phyloP scores from a whole-genome alignment of 148 eudicot genomes.

The Chenopodium berlandieri region DNA sequence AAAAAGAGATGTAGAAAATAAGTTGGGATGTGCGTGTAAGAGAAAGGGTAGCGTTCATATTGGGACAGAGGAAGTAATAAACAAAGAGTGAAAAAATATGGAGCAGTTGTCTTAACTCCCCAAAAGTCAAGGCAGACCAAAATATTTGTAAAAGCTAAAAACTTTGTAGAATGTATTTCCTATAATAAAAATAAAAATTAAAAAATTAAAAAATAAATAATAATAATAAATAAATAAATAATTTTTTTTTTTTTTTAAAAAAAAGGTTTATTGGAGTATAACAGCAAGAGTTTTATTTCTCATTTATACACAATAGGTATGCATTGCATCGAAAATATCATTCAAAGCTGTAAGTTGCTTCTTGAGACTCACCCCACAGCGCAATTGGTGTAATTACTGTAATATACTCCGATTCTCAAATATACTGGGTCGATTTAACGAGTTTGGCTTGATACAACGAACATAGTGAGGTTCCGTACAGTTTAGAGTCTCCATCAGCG shows the following conservation, averaged over 20 bases:
- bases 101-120: background rate
- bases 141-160: background rate
- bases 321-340: background rate
- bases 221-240: background rate
- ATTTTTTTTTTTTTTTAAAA: no score
- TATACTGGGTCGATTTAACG: constrained; percentile 70
- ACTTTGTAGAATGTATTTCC: background rate
- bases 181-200: background rate
- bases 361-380: constrained; percentile 86
- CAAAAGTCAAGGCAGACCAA: background rate
- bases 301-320: background rate
- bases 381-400: constrained; percentile 93
- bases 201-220: background rate
- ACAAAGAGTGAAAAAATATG: no score
- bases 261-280: no score
- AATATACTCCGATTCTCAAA: constrained; percentile 83
- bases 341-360: background rate
- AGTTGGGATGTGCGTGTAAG: no score
- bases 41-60: no score
- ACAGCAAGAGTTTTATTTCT: no score
- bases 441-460: constrained; percentile 97
- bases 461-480: constrained; percentile 94
- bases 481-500: constrained; percentile 93
- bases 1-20: no score
- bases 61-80: no score